A percentile compares a stretch with the other conserved stretches of the same genome.
Conservation (phyloP, 176 grass and related monocot genomes). For the Secale cereale region DNA sequence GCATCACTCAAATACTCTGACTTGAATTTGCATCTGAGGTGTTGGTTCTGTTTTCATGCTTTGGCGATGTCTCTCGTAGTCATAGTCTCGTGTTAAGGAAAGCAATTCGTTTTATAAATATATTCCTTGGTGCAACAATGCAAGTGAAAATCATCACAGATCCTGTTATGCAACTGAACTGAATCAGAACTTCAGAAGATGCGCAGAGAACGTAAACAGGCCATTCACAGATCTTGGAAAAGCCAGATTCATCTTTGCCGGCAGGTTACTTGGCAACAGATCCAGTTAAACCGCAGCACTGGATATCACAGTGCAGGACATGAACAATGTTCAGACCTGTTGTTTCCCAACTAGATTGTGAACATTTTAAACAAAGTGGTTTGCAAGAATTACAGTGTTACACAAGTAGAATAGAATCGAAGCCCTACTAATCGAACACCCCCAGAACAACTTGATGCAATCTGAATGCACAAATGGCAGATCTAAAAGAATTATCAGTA, state of each 20-base stretch:
- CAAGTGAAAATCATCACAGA: background rate
- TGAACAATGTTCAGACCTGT: background rate
- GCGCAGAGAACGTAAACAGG: background rate
- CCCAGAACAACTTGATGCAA: background rate
- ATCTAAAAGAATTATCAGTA: slow-evolving; percentile 28
- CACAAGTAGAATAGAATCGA: background rate
- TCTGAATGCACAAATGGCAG: background rate
- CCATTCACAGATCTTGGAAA: background rate
- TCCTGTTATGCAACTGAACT: background rate
- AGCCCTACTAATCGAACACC: background rate
- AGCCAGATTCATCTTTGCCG: background rate
- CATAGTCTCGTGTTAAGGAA: background rate
- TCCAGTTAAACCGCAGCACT: background rate
- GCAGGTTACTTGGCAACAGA: background rate
- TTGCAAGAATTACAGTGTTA: slow-evolving; percentile 11
- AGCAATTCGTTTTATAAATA: background rate
- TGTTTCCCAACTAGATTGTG: background rate
- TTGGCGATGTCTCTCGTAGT: background rate
- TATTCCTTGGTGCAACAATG: background rate
- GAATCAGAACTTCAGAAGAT: background rate
- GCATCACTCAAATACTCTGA: background rate
- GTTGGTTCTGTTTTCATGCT: background rate
- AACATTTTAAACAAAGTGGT: background rate
- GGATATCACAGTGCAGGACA: background rate
- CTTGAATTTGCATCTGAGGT: background rate